A percentile compares a stretch with the other conserved stretches of the same genome.
phyloP scores from a whole-genome alignment of 23 red algal genomes.

The Gracilaria gracilis region DNA sequence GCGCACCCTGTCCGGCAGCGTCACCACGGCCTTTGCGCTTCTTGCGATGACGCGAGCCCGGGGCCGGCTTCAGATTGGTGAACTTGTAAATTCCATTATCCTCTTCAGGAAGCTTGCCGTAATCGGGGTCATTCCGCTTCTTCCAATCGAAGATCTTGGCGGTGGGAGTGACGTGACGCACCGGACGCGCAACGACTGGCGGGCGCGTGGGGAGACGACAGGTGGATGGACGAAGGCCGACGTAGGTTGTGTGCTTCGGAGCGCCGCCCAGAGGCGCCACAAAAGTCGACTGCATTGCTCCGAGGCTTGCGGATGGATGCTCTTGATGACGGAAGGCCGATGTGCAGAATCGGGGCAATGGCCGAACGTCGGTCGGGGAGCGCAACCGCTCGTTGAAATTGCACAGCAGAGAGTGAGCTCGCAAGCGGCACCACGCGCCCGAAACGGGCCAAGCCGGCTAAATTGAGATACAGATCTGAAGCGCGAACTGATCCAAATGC shows the following conservation, averaged over 20 bases:
- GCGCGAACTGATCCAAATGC: too few relatives aligned
- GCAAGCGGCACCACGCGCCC: background rate
- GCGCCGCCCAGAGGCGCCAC: conserved; percentile 51
- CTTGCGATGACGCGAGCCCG: conserved; percentile 90
- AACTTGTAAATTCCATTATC: conserved; percentile 73
- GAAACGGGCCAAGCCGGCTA: background rate
- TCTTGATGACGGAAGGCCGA: background rate
- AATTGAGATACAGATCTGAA: conserved; percentile 11
- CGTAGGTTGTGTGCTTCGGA: conserved; percentile 35
- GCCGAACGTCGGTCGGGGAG: background rate
- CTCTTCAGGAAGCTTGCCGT: conserved; percentile 47
- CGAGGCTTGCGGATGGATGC: background rate
- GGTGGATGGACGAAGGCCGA: conserved; percentile 50
- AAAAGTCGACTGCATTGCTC: conserved; percentile 58
- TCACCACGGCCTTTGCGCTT: conserved; percentile 95
- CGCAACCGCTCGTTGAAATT: background rate
- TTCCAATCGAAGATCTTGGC: conserved; percentile 98
- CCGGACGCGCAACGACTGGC: background rate
- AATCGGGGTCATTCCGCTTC: conserved; percentile 70
- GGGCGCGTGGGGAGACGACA: conserved; percentile 38
- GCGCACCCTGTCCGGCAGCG: conserved; percentile 90
- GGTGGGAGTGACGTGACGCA: conserved; percentile 31
- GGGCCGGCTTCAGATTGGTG: conserved; percentile 87
- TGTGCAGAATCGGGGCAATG: background rate
- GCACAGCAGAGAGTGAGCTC: background rate